These are phyloP conservation scores for Emericellopsis terricola DNA, from an alignment of 495 filamentous ascomycete genomes.

Conservation along the genomic window DNA sequence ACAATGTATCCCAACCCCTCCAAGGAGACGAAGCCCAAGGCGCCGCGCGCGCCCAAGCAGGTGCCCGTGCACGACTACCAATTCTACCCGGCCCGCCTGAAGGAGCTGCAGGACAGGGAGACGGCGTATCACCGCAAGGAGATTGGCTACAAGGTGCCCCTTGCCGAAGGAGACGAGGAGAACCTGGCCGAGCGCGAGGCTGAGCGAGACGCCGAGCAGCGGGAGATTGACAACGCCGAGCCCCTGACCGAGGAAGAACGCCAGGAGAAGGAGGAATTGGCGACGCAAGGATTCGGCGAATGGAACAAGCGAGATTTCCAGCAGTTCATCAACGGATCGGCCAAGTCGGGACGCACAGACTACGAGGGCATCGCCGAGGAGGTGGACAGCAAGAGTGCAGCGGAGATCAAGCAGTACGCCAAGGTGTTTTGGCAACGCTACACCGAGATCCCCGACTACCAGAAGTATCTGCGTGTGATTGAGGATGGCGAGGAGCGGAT, in stretches of 20 bases:
- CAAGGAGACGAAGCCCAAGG: conserved; percentile 81
- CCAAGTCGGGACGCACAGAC: conserved; percentile 73
- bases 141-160: conserved; percentile 78
- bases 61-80: conserved; percentile 88
- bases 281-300: conserved; percentile 69
- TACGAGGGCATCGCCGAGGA: conserved; percentile 74
- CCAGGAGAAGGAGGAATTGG: conserved; percentile 61
- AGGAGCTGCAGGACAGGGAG: conserved; percentile 86
- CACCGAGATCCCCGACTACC: conserved; percentile 70
- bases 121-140: conserved; percentile 92
- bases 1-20: conserved; percentile 57
- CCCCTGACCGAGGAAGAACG: conserved; percentile 82
- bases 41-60: conserved; percentile 91
- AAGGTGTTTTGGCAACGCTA: conserved; percentile 90
- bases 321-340: conserved; percentile 89
- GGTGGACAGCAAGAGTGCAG: conserved; percentile 73
- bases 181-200: conserved; percentile 69
- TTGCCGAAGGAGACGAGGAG: conserved; percentile 71
- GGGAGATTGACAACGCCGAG: conserved; percentile 79
- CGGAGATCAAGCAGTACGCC: conserved; percentile 77
- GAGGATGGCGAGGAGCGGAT: conserved; percentile 83
- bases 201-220: conserved; percentile 73
- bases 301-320: conserved; percentile 98
- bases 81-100: conserved; percentile 72
- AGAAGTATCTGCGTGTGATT: conserved; percentile 72